Percentiles rank a stretch among this genome's conserved stretches.
Conservation (phyloP, 306 rosid species). For the Acmispon strigosus region DNA sequence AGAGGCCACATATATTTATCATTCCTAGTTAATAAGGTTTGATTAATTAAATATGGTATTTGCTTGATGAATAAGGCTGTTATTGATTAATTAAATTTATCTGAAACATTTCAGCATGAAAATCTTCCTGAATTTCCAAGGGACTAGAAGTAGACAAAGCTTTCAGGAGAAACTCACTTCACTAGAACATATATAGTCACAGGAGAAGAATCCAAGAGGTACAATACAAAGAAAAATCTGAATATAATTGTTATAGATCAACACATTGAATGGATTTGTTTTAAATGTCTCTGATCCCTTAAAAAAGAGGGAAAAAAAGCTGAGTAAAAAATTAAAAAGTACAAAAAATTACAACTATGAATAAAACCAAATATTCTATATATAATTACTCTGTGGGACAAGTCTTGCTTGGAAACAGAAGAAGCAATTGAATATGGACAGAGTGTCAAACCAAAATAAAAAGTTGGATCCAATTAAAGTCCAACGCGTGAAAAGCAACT, state of each 20-base stretch:
- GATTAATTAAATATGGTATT: not conserved
- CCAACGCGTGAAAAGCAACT: slow-evolving; percentile 4
- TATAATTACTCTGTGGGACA: not conserved
- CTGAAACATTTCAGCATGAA: not conserved
- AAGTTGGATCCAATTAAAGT: slow-evolving; percentile 19
- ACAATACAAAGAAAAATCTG: not conserved
- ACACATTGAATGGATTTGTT: not conserved
- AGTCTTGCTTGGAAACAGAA: slow-evolving; percentile 3
- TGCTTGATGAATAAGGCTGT: not conserved
- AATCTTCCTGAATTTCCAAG: not conserved
- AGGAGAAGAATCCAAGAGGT: slow-evolving; percentile 7
- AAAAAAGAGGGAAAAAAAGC: not conserved
- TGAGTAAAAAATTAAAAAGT: not conserved
- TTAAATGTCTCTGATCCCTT: not conserved
- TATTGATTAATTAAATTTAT: not conserved
- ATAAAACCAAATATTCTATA: not conserved
- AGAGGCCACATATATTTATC: not conserved
- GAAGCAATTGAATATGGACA: slow-evolving; percentile 1
- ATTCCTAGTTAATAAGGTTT: not conserved
- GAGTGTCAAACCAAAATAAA: not conserved
- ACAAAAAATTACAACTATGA: not conserved
- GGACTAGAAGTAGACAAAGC: not conserved
- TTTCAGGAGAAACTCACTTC: not conserved
- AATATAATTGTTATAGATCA: not conserved
- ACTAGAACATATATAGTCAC: too few relatives aligned